These are phyloP conservation scores for Candida morakotiae DNA, from an alignment of 805 yeast species.

Conservation along the genomic window DNA sequence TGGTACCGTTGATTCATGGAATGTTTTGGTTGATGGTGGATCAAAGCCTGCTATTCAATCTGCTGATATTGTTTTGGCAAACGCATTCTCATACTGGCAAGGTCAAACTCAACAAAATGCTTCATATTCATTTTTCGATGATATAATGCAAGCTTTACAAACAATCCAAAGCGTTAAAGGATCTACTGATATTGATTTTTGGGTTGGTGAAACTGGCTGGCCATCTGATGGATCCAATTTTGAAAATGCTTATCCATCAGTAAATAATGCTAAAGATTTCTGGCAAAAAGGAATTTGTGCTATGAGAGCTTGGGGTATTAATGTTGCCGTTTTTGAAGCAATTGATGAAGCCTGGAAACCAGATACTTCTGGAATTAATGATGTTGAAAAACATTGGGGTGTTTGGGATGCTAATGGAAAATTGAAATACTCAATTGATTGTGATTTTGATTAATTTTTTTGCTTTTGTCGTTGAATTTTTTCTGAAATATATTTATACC, in stretches of 20 bases:
- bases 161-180: slow-evolving; percentile 84
- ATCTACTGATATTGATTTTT: slow-evolving; percentile 77
- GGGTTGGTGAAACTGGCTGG: slow-evolving; percentile 99
- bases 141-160: slow-evolving; percentile 96
- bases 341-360: slow-evolving; percentile 97
- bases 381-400: slow-evolving; percentile 96
- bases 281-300: slow-evolving; percentile 92
- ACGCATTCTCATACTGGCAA: slow-evolving; percentile 99
- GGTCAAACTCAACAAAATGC: slow-evolving; percentile 84
- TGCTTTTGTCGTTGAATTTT: neutral
- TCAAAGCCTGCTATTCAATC: slow-evolving; percentile 69
- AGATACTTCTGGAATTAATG: slow-evolving; percentile 75
- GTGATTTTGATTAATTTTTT: slow-evolving; percentile 19
- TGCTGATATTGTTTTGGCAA: slow-evolving; percentile 83
- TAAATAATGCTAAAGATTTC: slow-evolving; percentile 69
- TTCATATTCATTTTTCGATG: slow-evolving; percentile 90
- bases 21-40: slow-evolving; percentile 77
- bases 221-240: slow-evolving; percentile 80
- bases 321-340: slow-evolving; percentile 90
- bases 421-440: slow-evolving; percentile 35
- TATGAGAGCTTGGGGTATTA: slow-evolving; percentile 93
- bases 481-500: neutral
- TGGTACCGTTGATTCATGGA: slow-evolving; percentile 97
- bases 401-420: slow-evolving; percentile 55
- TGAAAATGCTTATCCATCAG: slow-evolving; percentile 63